Evolutionary conservation across 179 eudicot genomes (phyloP).

Genomic region (Heliamphora pulchella): DNA sequence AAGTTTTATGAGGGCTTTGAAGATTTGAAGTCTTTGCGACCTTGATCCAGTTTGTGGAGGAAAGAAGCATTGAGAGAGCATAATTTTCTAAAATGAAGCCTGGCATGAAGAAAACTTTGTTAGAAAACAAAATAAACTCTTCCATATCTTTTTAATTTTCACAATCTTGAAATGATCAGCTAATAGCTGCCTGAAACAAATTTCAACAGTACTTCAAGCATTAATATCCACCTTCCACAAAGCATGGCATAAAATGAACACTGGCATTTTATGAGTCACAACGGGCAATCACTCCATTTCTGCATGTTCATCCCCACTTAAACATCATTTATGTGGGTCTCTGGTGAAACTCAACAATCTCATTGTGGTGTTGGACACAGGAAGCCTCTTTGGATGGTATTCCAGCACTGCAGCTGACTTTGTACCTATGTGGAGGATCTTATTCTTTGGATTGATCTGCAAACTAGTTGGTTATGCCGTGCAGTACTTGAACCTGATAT

Average conservation of each 20-base stretch:
- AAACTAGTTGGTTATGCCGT: conserved; percentile 2
- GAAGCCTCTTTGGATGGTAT: conserved; percentile 11
- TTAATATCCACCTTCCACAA: background rate
- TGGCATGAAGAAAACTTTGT: background rate
- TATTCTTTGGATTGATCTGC: conserved; percentile 2
- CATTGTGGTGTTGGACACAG: conserved; percentile 9
- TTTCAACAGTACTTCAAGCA: background rate
- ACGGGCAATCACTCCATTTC: background rate
- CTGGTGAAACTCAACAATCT: conserved; percentile 12
- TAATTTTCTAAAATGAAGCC: background rate
- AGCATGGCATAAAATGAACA: background rate
- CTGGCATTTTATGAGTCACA: conserved; percentile 4
- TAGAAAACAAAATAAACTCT: background rate
- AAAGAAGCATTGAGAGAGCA: background rate
- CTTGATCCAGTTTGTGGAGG: background rate
- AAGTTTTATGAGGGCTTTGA: background rate
- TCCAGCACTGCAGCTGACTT: background rate
- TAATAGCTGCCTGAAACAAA: conserved; percentile 2
- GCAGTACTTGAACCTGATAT: conserved; percentile 6
- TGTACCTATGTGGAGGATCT: conserved; percentile 2
- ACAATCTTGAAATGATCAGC: background rate
- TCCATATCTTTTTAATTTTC: background rate
- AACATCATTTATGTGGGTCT: background rate
- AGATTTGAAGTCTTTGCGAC: background rate
- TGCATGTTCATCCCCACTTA: background rate